Evolutionary conservation across 805 yeast species (phyloP).

Genomic region (Candida fluviatilis): DNA sequence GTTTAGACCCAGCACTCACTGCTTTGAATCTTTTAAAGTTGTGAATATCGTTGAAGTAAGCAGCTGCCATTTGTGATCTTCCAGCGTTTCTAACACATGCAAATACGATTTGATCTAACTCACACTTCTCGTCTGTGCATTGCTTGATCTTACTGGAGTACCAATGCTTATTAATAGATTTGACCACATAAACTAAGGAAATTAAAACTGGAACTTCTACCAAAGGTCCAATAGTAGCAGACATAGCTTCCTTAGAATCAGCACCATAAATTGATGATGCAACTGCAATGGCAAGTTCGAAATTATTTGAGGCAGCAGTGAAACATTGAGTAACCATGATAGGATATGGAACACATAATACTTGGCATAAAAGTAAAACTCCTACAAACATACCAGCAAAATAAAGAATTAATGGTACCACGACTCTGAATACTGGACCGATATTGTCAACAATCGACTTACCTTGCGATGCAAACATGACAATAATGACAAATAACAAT

Average conservation of each 20-base stretch:
- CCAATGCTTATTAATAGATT: slow-evolving; percentile 18
- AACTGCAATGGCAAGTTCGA: slow-evolving; percentile 53
- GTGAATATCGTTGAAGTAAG: neutral
- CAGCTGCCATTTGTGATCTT: neutral
- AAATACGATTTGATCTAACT: neutral
- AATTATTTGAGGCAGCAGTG: slow-evolving; percentile 56
- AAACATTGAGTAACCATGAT: slow-evolving; percentile 43
- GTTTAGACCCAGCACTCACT: neutral
- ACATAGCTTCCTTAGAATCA: slow-evolving; percentile 49
- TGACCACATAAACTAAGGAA: slow-evolving; percentile 33
- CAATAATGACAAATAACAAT: slow-evolving; percentile 47
- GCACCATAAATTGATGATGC: slow-evolving; percentile 50
- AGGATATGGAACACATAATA: neutral
- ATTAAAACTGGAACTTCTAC: slow-evolving; percentile 54
- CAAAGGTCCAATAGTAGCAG: slow-evolving; percentile 58
- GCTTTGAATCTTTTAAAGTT: neutral
- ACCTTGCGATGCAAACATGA: slow-evolving; percentile 50
- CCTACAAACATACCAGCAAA: slow-evolving; percentile 47
- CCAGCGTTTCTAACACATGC: slow-evolving; percentile 1
- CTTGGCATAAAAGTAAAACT: slow-evolving; percentile 24
- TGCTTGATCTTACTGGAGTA: neutral
- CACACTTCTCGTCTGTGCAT: neutral
- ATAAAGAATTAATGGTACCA: slow-evolving; percentile 46
- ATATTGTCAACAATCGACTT: slow-evolving; percentile 43
- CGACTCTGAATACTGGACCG: slow-evolving; percentile 46